phyloP scores from a whole-genome alignment of 2,329 filamentous ascomycete species.

The Remersonia thermophila region DNA sequence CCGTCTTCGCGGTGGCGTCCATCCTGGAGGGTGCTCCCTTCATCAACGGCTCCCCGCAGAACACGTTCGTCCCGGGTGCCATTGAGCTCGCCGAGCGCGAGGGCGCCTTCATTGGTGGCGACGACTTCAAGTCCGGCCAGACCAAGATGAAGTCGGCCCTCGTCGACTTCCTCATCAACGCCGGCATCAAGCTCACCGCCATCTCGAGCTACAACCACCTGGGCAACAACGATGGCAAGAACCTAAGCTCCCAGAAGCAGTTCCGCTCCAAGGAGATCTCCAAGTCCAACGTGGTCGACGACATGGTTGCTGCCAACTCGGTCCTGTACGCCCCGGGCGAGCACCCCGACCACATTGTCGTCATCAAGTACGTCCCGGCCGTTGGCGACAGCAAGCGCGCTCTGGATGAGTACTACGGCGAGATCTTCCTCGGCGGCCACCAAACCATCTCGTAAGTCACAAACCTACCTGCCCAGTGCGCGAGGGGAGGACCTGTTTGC shows the following conservation, averaged over 20 bases:
- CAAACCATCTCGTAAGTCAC: slow-evolving; percentile 79
- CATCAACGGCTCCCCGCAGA: slow-evolving; percentile 98
- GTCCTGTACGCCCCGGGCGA: slow-evolving; percentile 85
- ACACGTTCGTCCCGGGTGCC: slow-evolving; percentile 93
- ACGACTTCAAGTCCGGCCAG: slow-evolving; percentile 99
- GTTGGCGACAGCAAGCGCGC: slow-evolving; percentile 99
- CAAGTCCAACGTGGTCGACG: slow-evolving; percentile 98
- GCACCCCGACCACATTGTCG: slow-evolving; percentile 94
- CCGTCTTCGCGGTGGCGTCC: slow-evolving; percentile 86
- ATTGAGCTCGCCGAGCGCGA: slow-evolving; percentile 81
- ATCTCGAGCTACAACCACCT: slow-evolving; percentile 99
- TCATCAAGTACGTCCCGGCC: slow-evolving; percentile 99
- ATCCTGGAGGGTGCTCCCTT: slow-evolving; percentile 85
- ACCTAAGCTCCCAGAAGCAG: slow-evolving; percentile 91
- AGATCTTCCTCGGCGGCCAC: slow-evolving; percentile 98
- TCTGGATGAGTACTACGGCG: slow-evolving; percentile 96
- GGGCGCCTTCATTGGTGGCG: slow-evolving; percentile 83
- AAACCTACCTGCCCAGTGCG: too few species aligned
- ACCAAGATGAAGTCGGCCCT: slow-evolving; percentile 99
- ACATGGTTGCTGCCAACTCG: slow-evolving; percentile 95
- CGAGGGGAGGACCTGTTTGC: too few species aligned
- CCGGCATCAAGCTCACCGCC: slow-evolving; percentile 95
- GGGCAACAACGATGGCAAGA: slow-evolving; percentile 98
- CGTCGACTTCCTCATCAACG: slow-evolving; percentile 96
- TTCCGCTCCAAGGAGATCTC: slow-evolving; percentile 99